A percentile compares a stretch with the other conserved stretches of the same genome.
Evolutionary conservation across 2,329 filamentous ascomycete genomes (phyloP).

Genomic region (Trichoderma semiorbis): DNA sequence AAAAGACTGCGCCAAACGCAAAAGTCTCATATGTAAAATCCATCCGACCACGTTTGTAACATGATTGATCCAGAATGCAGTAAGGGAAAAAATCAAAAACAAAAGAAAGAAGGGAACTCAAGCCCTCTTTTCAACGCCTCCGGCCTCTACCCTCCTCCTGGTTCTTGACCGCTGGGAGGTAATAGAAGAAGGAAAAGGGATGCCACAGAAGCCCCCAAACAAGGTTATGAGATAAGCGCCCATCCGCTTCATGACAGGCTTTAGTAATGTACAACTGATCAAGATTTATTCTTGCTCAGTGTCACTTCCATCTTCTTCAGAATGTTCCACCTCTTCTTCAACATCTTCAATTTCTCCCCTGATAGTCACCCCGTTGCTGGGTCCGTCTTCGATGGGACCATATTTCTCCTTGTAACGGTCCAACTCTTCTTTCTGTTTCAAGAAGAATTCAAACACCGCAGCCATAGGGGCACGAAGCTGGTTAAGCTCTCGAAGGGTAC

Average conservation of each 20-base stretch:
- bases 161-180: neutral
- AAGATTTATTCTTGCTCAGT: slow-evolving; percentile 26
- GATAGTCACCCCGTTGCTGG: slow-evolving; percentile 24
- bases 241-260: neutral
- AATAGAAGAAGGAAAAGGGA: neutral
- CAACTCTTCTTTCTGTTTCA: slow-evolving; percentile 60
- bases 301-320: slow-evolving; percentile 24
- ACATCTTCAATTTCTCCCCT: slow-evolving; percentile 29
- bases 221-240: neutral
- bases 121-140: neutral
- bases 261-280: neutral
- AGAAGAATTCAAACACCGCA: slow-evolving; percentile 62
- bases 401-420: slow-evolving; percentile 55
- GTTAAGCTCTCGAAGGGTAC: slow-evolving; percentile 58
- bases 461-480: slow-evolving; percentile 76
- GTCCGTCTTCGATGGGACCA: slow-evolving; percentile 38
- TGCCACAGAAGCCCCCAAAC: neutral
- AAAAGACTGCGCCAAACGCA: slow-evolving; percentile 11
- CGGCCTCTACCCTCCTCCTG: neutral
- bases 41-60: slow-evolving; percentile 1
- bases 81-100: neutral
- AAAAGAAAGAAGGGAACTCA: neutral
- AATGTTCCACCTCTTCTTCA: neutral
- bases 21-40: neutral
- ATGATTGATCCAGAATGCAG: slow-evolving; percentile 11